These are phyloP conservation scores for Nyctanthes arbortristis DNA, from an alignment of 257 asterid species.

Conservation along the genomic window DNA sequence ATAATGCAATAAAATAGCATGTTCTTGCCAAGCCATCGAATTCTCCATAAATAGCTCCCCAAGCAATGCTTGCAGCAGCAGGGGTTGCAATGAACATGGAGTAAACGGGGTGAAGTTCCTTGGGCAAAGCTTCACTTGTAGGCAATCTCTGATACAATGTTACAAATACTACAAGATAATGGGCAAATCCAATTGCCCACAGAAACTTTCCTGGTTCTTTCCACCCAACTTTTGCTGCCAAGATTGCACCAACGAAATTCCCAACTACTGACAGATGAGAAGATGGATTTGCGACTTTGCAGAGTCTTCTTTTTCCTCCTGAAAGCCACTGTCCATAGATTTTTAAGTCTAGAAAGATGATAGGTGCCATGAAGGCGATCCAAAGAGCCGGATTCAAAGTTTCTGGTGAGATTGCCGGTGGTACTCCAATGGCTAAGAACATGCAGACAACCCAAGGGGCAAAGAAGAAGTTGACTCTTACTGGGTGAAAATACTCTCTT, in stretches of 20 bases:
- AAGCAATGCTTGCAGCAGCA: conserved; percentile 89
- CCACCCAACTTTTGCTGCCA: conserved; percentile 92
- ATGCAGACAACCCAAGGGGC: conserved; percentile 82
- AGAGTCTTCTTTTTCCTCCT: conserved; percentile 79
- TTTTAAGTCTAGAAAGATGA: conserved; percentile 65
- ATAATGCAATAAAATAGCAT: conserved; percentile 83
- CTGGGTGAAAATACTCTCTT: conserved; percentile 84
- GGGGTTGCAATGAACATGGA: conserved; percentile 97
- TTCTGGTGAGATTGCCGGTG: conserved; percentile 44
- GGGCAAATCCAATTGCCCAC: conserved; percentile 94
- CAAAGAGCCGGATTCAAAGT: conserved; percentile 44
- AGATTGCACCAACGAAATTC: conserved; percentile 82
- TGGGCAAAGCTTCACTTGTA: conserved; percentile 84
- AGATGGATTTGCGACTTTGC: conserved; percentile 88
- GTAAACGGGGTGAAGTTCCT: conserved; percentile 89
- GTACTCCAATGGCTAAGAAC: conserved; percentile 81
- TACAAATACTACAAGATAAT: conserved; percentile 86
- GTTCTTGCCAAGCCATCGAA: conserved; percentile 84
- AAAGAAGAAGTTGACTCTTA: conserved; percentile 88
- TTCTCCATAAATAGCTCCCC: conserved; percentile 85
- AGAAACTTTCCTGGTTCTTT: conserved; percentile 74
- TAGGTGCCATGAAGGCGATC: conserved; percentile 77
- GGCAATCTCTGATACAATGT: conserved; percentile 88
- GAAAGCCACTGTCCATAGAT: conserved; percentile 98
- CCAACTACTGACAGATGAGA: conserved; percentile 78